phyloP scores from a whole-genome alignment of 1,284 basidiomycete species.

The Tilletiopsis washingtonensis region DNA sequence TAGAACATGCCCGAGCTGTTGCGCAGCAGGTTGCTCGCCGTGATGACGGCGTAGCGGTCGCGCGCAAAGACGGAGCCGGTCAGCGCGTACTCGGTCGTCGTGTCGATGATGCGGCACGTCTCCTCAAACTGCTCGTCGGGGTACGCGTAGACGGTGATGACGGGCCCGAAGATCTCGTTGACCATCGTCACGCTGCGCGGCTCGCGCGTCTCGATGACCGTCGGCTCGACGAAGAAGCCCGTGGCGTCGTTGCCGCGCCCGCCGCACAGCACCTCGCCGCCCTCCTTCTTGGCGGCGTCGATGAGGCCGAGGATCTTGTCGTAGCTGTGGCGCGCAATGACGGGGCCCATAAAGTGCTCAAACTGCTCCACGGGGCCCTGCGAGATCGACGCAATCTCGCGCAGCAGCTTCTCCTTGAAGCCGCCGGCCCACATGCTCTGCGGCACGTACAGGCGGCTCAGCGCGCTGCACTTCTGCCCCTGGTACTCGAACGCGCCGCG shows the following conservation, averaged over 20 bases:
- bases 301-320: conserved; percentile 83
- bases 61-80: conserved; percentile 44
- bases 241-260: conserved; percentile 77
- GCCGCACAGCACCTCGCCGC: conserved; percentile 79
- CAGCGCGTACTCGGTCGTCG: conserved; percentile 78
- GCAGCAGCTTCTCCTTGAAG: conserved; percentile 72
- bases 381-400: conserved; percentile 72
- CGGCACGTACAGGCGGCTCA: conserved; percentile 84
- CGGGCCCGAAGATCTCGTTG: conserved; percentile 95
- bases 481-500: conserved; percentile 94
- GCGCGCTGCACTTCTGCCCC: conserved; percentile 95
- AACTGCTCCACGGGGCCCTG: conserved; percentile 73
- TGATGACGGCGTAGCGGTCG: conserved; percentile 41
- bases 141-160: conserved; percentile 64
- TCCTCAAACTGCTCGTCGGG: conserved; percentile 61
- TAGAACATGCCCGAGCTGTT: conserved; percentile 46
- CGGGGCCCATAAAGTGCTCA: conserved; percentile 85
- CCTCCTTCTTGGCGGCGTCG: conserved; percentile 76
- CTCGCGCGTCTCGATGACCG: conserved; percentile 87
- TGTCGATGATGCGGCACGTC: conserved; percentile 78
- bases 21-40: conserved; percentile 42
- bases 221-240: conserved; percentile 90
- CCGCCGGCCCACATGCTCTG: conserved; percentile 70
- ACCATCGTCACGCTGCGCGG: conserved; percentile 83
- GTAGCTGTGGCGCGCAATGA: conserved; percentile 78